These are phyloP conservation scores for Sanghuangporus sanghuang DNA, from an alignment of 1,284 basidiomycete species.

Conservation along the genomic window DNA sequence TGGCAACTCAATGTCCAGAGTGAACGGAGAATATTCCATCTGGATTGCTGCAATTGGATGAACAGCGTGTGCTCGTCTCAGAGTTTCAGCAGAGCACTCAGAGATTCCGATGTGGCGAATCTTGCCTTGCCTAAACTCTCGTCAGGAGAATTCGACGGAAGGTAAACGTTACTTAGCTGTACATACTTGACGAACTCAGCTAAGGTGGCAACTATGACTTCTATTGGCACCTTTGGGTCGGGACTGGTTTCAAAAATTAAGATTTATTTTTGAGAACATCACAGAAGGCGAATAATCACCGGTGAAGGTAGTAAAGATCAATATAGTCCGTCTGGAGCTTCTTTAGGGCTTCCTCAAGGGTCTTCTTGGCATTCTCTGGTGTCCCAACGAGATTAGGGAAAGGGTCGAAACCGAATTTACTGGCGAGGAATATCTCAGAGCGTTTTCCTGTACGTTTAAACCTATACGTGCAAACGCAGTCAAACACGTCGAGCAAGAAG, in stretches of 20 bases:
- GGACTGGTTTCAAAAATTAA: conserved; percentile 27
- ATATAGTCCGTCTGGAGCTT: conserved; percentile 40
- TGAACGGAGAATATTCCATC: conserved; percentile 61
- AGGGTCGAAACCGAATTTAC: conserved; percentile 42
- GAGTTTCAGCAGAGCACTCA: conserved; percentile 50
- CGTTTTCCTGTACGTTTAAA: conserved; percentile 41
- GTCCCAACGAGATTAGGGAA: conserved; percentile 25
- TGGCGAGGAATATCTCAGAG: conserved; percentile 41
- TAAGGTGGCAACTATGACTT: conserved; percentile 46
- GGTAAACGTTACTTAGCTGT: no score
- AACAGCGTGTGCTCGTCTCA: conserved; percentile 58
- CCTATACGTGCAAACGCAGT: conserved; percentile 23
- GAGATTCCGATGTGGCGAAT: conserved; percentile 58
- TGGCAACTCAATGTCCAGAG: conserved; percentile 44
- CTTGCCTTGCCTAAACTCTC: conserved; percentile 44
- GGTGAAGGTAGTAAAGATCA: conserved; percentile 43
- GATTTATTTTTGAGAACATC: neutral
- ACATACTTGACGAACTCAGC: conserved; percentile 48
- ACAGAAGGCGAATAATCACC: conserved; percentile 22
- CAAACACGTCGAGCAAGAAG: neutral
- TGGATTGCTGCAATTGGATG: conserved; percentile 60
- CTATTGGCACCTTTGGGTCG: conserved; percentile 41
- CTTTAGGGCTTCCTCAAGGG: conserved; percentile 33
- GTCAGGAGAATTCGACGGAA: neutral
- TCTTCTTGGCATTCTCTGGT: conserved; percentile 32